phyloP scores from a whole-genome alignment of 1,139 yeast species.

The Kurtzmaniella quercitrusa region DNA sequence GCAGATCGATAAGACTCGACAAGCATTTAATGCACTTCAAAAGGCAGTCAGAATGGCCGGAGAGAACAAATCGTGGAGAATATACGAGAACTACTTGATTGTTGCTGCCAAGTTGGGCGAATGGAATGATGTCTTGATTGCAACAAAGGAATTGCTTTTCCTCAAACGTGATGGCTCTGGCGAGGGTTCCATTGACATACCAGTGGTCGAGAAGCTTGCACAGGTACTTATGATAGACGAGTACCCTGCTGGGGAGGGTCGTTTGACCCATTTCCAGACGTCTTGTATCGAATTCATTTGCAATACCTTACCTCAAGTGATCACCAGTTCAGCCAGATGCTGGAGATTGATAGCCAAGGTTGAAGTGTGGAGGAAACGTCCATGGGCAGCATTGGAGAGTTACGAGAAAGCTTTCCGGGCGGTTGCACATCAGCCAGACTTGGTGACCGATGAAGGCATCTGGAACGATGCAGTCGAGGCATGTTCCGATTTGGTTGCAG shows the following conservation, averaged over 20 bases:
- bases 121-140: slow-evolving; percentile 84
- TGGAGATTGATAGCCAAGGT: slow-evolving; percentile 86
- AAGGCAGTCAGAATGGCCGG: slow-evolving; percentile 70
- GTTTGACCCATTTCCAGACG: slow-evolving; percentile 56
- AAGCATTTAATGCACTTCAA: slow-evolving; percentile 79
- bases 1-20: slow-evolving; percentile 58
- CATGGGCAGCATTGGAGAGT: slow-evolving; percentile 85
- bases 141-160: slow-evolving; percentile 54
- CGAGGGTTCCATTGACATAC: slow-evolving; percentile 69
- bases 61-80: slow-evolving; percentile 76
- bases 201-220: slow-evolving; percentile 70
- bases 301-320: slow-evolving; percentile 59
- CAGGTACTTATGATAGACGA: slow-evolving; percentile 56
- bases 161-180: slow-evolving; percentile 51
- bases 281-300: slow-evolving; percentile 69
- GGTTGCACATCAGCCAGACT: slow-evolving; percentile 56
- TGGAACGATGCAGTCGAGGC: slow-evolving; percentile 84
- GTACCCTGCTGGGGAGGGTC: slow-evolving; percentile 36
- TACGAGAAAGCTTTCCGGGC: slow-evolving; percentile 87
- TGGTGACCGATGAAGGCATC: slow-evolving; percentile 54
- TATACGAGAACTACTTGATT: slow-evolving; percentile 81
- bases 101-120: slow-evolving; percentile 78
- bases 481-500: slow-evolving; percentile 76
- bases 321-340: slow-evolving; percentile 65
- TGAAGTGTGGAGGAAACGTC: slow-evolving; percentile 80